Evolutionary conservation across 2,329 filamentous ascomycete genomes (phyloP).

Genomic region (Colletotrichum acutatum): DNA sequence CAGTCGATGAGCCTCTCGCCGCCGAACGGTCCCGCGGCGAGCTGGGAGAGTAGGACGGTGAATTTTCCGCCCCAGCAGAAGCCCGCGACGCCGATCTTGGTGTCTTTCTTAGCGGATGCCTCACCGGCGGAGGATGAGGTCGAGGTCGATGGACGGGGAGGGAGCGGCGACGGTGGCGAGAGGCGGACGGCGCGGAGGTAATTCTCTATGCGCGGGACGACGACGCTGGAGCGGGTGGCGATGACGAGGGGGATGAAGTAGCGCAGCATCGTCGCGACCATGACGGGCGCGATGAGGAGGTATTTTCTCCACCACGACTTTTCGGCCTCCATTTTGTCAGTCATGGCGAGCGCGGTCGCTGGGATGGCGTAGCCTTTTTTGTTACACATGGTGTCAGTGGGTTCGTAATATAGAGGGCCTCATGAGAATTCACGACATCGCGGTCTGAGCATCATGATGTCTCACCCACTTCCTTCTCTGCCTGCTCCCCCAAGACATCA

Average conservation of each 20-base stretch:
- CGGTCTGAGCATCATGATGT: too few species aligned
- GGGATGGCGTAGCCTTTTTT: constrained; percentile 44
- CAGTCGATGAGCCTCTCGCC: constrained; percentile 58
- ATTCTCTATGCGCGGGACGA: constrained; percentile 46
- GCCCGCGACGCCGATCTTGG: constrained; percentile 62
- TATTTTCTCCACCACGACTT: constrained; percentile 27
- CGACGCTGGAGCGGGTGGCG: constrained; percentile 44
- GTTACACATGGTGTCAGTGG: neutral
- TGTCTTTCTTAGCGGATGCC: neutral
- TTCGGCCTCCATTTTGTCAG: constrained; percentile 38
- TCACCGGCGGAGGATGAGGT: neutral
- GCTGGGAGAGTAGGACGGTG: constrained; percentile 53
- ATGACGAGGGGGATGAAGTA: constrained; percentile 46
- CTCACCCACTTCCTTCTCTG: too few species aligned
- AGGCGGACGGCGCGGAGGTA: constrained; percentile 52
- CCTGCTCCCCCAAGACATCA: too few species aligned
- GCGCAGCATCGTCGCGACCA: constrained; percentile 16
- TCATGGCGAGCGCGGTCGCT: constrained; percentile 42
- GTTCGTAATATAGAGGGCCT: too few species aligned
- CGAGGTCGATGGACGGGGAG: neutral
- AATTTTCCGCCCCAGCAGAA: constrained; percentile 74
- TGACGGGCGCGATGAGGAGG: constrained; percentile 43
- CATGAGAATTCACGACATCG: too few species aligned
- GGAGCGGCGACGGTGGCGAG: constrained; percentile 35
- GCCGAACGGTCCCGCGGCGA: constrained; percentile 37